These are phyloP conservation scores for Candida gorgasii DNA, from an alignment of 805 yeast species.

Conservation along the genomic window DNA sequence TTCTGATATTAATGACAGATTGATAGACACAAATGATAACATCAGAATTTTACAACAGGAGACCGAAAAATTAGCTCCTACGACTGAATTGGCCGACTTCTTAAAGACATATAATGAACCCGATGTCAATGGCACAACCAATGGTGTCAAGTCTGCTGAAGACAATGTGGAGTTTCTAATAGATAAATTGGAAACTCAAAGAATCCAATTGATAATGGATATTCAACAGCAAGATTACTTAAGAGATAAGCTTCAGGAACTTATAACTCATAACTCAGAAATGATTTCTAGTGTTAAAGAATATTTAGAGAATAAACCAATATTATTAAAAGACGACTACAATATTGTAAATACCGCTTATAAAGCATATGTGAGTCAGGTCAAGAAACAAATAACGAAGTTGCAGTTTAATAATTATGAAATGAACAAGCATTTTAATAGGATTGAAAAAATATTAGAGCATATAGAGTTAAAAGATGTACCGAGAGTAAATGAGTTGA, in stretches of 20 bases:
- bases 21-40: slow-evolving; percentile 16
- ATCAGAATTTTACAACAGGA: slow-evolving; percentile 21
- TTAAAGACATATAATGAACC: slow-evolving; percentile 3
- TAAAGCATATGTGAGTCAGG: slow-evolving; percentile 8
- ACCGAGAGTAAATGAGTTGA: slow-evolving; percentile 7
- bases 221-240: slow-evolving; percentile 40
- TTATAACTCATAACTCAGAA: slow-evolving; percentile 34
- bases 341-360: slow-evolving; percentile 8
- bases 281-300: slow-evolving; percentile 34
- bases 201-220: slow-evolving; percentile 35
- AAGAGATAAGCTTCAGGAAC: slow-evolving; percentile 29
- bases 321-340: slow-evolving; percentile 14
- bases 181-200: slow-evolving; percentile 24
- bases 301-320: slow-evolving; percentile 26
- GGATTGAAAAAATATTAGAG: slow-evolving; percentile 8
- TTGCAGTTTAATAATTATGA: slow-evolving; percentile 12
- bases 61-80: slow-evolving; percentile 21
- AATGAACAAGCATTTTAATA: slow-evolving; percentile 9
- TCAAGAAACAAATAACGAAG: slow-evolving; percentile 6
- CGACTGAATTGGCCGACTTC: slow-evolving; percentile 13
- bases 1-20: slow-evolving; percentile 2
- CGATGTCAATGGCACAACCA: slow-evolving; percentile 10
- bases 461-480: slow-evolving; percentile 5
- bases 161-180: slow-evolving; percentile 4
- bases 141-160: too few species aligned